Evolutionary conservation across 2,329 filamentous ascomycete species (phyloP).

Genomic region (Sphaerulina vaccinii): DNA sequence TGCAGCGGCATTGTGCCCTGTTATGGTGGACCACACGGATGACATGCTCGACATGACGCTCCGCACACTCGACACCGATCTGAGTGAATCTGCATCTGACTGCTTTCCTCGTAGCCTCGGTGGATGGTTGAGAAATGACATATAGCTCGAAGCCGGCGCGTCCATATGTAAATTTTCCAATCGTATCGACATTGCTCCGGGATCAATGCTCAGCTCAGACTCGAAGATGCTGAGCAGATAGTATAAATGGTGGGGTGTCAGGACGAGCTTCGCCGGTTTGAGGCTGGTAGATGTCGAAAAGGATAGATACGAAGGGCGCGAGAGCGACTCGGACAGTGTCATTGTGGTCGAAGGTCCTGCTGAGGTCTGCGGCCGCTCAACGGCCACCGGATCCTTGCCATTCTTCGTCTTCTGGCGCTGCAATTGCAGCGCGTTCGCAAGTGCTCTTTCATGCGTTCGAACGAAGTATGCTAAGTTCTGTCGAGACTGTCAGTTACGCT

Average conservation of each 20-base stretch:
- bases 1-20: constrained; percentile 75
- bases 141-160: constrained; percentile 83
- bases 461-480: constrained; percentile 96
- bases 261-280: constrained; percentile 85
- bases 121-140: constrained; percentile 87
- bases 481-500: constrained; percentile 1
- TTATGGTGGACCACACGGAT: constrained; percentile 84
- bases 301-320: constrained; percentile 71
- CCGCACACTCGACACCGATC: constrained; percentile 92
- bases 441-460: constrained; percentile 92
- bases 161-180: constrained; percentile 92
- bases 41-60: constrained; percentile 98
- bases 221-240: constrained; percentile 95
- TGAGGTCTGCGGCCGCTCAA: constrained; percentile 52
- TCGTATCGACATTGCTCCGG: constrained; percentile 94
- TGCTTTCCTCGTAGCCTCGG: constrained; percentile 65
- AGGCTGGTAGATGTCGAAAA: constrained; percentile 75
- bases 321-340: constrained; percentile 77
- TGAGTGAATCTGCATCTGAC: constrained; percentile 85
- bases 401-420: constrained; percentile 71
- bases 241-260: constrained; percentile 95
- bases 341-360: constrained; percentile 70
- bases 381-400: constrained; percentile 39
- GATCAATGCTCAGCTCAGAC: constrained; percentile 75
- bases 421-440: constrained; percentile 91